Conservation (phyloP, 2,329 filamentous ascomycete species). For the Diplocarpon rosae region DNA sequence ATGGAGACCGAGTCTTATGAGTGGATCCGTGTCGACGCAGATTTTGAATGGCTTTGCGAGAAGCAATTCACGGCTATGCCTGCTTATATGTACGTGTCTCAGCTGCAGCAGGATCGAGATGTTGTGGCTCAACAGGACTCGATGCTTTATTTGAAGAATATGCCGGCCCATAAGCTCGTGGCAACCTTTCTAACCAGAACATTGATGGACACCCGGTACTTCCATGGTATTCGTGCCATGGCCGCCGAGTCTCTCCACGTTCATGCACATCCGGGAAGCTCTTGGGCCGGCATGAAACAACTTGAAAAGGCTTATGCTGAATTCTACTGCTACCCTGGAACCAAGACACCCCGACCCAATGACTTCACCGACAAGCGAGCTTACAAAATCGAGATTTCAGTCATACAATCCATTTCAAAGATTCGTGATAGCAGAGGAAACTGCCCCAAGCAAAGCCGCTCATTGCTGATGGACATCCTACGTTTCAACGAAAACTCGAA, state of each 20-base stretch:
- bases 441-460: slow-evolving; percentile 67
- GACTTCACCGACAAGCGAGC: slow-evolving; percentile 80
- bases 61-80: slow-evolving; percentile 71
- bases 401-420: slow-evolving; percentile 68
- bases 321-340: slow-evolving; percentile 74
- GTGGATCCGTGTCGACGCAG: slow-evolving; percentile 95
- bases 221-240: slow-evolving; percentile 80
- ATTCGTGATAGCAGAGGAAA: slow-evolving; percentile 66
- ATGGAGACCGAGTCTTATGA: slow-evolving; percentile 98
- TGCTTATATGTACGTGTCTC: slow-evolving; percentile 95
- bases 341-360: slow-evolving; percentile 73
- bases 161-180: slow-evolving; percentile 64
- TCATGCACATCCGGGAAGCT: slow-evolving; percentile 59
- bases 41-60: slow-evolving; percentile 94
- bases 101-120: slow-evolving; percentile 92
- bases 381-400: slow-evolving; percentile 76
- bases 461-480: slow-evolving; percentile 79
- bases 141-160: slow-evolving; percentile 60
- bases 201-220: slow-evolving; percentile 84
- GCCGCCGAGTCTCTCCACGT: slow-evolving; percentile 69
- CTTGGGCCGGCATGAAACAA: slow-evolving; percentile 73
- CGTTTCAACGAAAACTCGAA: slow-evolving; percentile 91
- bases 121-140: slow-evolving; percentile 78
- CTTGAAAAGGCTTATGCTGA: slow-evolving; percentile 78
- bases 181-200: slow-evolving; percentile 86